Evolutionary conservation across 2,329 filamentous ascomycete genomes (phyloP).

Genomic region (Colletotrichum lindemuthianum): DNA sequence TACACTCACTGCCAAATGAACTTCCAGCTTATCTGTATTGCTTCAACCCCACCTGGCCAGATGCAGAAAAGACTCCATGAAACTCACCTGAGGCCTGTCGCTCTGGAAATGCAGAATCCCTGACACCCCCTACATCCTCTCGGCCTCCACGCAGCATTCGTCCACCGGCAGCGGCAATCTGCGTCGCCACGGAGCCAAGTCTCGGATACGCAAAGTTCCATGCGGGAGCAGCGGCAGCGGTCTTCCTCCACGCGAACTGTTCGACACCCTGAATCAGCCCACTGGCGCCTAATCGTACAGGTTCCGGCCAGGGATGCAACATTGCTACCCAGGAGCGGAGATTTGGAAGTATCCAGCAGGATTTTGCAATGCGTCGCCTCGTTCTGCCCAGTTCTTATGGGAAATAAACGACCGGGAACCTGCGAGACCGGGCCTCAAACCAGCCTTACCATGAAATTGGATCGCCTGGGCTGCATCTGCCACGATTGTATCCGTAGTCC

Average conservation of each 20-base stretch:
- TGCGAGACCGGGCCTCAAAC: conserved; percentile 8
- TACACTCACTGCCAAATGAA: too few relatives aligned
- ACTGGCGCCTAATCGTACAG: not conserved
- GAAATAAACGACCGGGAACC: conserved; percentile 11
- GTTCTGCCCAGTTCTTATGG: not conserved
- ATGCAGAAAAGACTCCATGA: too few relatives aligned
- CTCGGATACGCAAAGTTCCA: not conserved
- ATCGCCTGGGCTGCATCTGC: not conserved
- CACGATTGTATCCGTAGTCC: conserved; percentile 5
- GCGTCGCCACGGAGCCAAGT: not conserved
- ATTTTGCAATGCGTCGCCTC: not conserved
- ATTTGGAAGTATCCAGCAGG: conserved; percentile 6
- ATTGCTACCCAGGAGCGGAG: conserved; percentile 11
- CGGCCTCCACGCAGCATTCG: not conserved
- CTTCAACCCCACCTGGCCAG: too few relatives aligned
- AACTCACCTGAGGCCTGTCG: too few relatives aligned
- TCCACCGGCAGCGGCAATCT: not conserved
- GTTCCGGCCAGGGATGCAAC: conserved; percentile 19
- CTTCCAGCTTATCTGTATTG: too few relatives aligned
- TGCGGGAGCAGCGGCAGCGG: not conserved
- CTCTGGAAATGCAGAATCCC: not conserved
- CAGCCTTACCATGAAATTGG: conserved; percentile 17
- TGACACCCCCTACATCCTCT: not conserved
- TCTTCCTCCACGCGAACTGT: not conserved
- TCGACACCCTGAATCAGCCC: conserved; percentile 11